Percentiles rank a stretch among this genome's conserved stretches.
Evolutionary conservation across 352 stramenopile species (phyloP).

Genomic region (Pythium dissotocum): DNA sequence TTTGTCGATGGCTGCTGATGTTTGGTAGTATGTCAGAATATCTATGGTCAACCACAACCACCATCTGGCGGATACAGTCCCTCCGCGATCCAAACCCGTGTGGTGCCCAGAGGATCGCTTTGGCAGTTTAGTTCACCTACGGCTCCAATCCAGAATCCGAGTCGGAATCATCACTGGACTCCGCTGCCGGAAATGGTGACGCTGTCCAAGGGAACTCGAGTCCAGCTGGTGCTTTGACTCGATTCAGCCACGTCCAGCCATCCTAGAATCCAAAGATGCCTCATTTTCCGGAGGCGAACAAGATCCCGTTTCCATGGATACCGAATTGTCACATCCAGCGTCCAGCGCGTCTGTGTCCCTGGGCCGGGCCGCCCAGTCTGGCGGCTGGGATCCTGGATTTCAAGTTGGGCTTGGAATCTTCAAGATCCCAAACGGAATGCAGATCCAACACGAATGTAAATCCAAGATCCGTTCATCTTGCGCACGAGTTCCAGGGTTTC

Average conservation of each 20-base stretch:
- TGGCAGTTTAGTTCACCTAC: not conserved
- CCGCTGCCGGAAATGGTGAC: too few relatives aligned
- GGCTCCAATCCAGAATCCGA: not conserved
- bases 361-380: not conserved
- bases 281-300: not conserved
- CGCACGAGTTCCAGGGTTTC: too few relatives aligned
- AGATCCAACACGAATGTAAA: slow-evolving; percentile 1
- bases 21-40: slow-evolving; percentile 6
- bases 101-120: not conserved
- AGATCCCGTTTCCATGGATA: not conserved
- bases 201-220: not conserved
- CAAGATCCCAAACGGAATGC: not conserved
- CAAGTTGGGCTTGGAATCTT: not conserved
- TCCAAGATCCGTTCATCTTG: too few relatives aligned
- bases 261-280: not conserved
- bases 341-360: slow-evolving; percentile 3
- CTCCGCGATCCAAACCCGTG: not conserved
- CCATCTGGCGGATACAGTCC: not conserved
- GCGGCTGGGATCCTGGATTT: not conserved
- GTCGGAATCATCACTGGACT: not conserved
- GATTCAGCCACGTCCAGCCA: not conserved
- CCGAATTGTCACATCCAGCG: slow-evolving; percentile 2
- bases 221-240: not conserved
- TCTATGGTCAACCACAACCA: not conserved
- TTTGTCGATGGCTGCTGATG: not conserved